Percentiles rank a stretch among this genome's conserved stretches.
Evolutionary conservation across 2,329 filamentous ascomycete species (phyloP).

Genomic region (Fusarium sp.): DNA sequence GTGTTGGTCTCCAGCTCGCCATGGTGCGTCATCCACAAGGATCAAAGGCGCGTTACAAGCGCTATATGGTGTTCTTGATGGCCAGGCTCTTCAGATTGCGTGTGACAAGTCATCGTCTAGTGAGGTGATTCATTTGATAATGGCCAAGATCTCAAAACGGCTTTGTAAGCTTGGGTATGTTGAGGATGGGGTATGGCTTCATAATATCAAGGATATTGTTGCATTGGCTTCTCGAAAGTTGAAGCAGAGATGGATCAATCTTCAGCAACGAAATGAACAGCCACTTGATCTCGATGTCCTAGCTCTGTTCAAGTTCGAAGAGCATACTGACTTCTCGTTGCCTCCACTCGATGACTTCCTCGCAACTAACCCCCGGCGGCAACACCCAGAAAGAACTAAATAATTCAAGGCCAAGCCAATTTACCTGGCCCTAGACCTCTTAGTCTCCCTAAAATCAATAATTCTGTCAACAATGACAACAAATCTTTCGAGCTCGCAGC

Average conservation of each 20-base stretch:
- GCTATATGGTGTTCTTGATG: conserved; percentile 27
- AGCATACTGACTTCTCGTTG: conserved; percentile 7
- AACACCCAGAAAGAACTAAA: rapidly evolving
- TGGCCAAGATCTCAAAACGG: conserved; percentile 16
- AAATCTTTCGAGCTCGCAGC: conserved; percentile 43
- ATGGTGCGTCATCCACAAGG: not conserved
- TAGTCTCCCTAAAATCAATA: not conserved
- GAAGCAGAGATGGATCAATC: conserved; percentile 15
- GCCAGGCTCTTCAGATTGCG: not conserved
- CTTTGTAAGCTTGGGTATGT: conserved; percentile 17
- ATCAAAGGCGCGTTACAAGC: conserved; percentile 8
- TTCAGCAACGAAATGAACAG: not conserved
- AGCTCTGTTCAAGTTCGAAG: not conserved
- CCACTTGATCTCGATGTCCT: not conserved
- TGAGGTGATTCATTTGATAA: conserved; percentile 22
- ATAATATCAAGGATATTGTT: not conserved
- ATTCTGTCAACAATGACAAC: not conserved
- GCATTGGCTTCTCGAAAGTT: not conserved
- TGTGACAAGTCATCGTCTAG: not conserved
- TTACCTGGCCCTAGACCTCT: not conserved
- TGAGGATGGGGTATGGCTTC: conserved; percentile 3
- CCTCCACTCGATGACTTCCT: conserved; percentile 20
- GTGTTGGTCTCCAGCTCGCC: conserved; percentile 58
- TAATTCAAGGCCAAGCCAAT: not conserved
- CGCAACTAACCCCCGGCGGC: not conserved